phyloP scores from a whole-genome alignment of 164 flowering plant species.

The Cinnamomum micranthum region DNA sequence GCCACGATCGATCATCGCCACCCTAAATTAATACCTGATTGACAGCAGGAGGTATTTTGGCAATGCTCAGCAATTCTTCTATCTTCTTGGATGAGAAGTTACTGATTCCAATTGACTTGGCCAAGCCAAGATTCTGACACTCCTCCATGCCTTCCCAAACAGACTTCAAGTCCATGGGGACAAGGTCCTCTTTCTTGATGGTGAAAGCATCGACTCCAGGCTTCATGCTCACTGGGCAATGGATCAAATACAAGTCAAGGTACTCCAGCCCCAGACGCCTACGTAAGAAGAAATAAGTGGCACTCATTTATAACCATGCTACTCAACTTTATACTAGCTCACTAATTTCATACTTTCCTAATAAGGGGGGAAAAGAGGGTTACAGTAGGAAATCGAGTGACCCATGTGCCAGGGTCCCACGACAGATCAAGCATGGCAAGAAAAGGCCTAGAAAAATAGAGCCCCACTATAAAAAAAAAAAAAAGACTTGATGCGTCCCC shows the following conservation, averaged over 20 bases:
- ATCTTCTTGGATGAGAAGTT: constrained; percentile 26
- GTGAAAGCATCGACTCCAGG: neutral
- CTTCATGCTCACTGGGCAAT: constrained; percentile 11
- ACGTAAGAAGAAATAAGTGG: too few relatives aligned
- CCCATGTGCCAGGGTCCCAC: too few relatives aligned
- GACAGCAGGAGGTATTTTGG: constrained; percentile 20
- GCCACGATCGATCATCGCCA: too few relatives aligned
- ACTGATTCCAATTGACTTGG: constrained; percentile 22
- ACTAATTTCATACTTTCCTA: too few relatives aligned
- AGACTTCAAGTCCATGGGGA: constrained; percentile 10
- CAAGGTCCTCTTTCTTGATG: constrained; percentile 7
- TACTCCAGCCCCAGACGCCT: constrained; percentile 13
- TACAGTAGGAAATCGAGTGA: too few relatives aligned
- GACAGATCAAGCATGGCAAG: too few relatives aligned
- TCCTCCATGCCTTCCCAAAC: constrained; percentile 23
- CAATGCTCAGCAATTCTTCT: constrained; percentile 1
- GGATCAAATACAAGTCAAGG: constrained; percentile 11
- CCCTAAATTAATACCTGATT: constrained; percentile 8
- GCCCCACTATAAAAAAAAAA: too few relatives aligned
- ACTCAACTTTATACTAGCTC: too few relatives aligned
- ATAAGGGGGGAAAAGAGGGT: too few relatives aligned
- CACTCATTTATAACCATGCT: too few relatives aligned
- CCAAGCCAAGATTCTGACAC: constrained; percentile 16
- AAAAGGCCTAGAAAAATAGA: too few relatives aligned
- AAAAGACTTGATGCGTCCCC: too few relatives aligned